A percentile compares a stretch with the other conserved stretches of the same genome.
phyloP scores from a whole-genome alignment of 106 monocot species.

The Alisma plantagoaquatica region DNA sequence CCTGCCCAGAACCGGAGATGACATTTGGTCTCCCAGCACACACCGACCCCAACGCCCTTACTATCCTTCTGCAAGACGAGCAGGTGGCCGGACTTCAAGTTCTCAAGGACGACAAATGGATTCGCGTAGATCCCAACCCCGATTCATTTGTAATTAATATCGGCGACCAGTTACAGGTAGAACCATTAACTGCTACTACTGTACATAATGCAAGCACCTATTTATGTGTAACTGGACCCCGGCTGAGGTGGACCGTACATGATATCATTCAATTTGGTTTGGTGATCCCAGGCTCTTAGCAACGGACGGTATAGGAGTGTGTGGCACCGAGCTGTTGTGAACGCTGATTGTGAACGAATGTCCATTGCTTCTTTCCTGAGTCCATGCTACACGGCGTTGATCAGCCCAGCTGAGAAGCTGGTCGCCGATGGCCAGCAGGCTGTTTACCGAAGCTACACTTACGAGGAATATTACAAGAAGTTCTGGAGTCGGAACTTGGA shows the following conservation, averaged over 20 bases:
- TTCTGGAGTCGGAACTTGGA: slow-evolving; percentile 93
- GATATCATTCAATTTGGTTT: not conserved
- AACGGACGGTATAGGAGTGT: slow-evolving; percentile 76
- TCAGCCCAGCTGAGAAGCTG: slow-evolving; percentile 51
- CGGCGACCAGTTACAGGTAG: slow-evolving; percentile 87
- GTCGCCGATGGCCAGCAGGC: slow-evolving; percentile 20
- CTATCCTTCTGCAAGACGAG: slow-evolving; percentile 74
- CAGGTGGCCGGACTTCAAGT: slow-evolving; percentile 64
- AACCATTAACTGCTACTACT: not conserved
- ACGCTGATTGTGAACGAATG: slow-evolving; percentile 45
- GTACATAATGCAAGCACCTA: not conserved
- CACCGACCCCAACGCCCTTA: slow-evolving; percentile 85
- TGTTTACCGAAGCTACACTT: slow-evolving; percentile 63
- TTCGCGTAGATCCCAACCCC: slow-evolving; percentile 49
- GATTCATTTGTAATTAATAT: slow-evolving; percentile 79
- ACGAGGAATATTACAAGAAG: slow-evolving; percentile 76
- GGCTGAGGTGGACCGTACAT: not conserved
- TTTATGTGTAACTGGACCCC: not conserved
- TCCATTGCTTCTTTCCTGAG: slow-evolving; percentile 84
- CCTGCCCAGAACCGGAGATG: slow-evolving; percentile 76
- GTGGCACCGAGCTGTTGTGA: slow-evolving; percentile 84
- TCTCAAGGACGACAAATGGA: slow-evolving; percentile 51
- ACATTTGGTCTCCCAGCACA: slow-evolving; percentile 79
- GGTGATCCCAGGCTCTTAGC: slow-evolving; percentile 54
- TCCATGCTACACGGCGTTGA: slow-evolving; percentile 49